Percentiles rank a stretch among this genome's conserved stretches.
These are phyloP conservation scores for Zygotorulaspora sp. DNA, from an alignment of 805 yeast genomes.

Conservation along the genomic window DNA sequence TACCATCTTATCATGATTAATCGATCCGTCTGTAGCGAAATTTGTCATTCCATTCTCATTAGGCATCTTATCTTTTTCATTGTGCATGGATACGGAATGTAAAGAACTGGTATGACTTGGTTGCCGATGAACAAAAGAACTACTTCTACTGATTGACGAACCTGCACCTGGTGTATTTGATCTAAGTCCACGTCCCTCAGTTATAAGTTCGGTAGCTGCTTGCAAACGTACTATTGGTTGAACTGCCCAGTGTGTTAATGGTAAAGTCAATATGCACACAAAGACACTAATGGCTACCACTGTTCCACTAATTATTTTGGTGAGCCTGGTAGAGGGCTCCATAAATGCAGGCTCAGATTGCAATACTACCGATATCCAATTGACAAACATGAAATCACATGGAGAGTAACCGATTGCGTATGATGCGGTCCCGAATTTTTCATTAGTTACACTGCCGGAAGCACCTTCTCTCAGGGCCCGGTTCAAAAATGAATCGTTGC, in stretches of 20 bases:
- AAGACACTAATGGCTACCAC: slow-evolving; percentile 74
- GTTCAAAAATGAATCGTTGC: slow-evolving; percentile 33
- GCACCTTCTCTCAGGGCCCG: slow-evolving; percentile 36
- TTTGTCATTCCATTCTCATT: slow-evolving; percentile 3
- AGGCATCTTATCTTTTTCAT: slow-evolving; percentile 10
- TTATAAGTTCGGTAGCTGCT: slow-evolving; percentile 66
- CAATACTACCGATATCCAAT: slow-evolving; percentile 74
- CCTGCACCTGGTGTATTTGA: slow-evolving; percentile 22
- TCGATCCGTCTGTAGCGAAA: slow-evolving; percentile 12
- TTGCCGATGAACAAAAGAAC: slow-evolving; percentile 19
- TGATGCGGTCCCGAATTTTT: slow-evolving; percentile 36
- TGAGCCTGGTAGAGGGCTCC: slow-evolving; percentile 56
- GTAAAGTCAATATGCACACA: slow-evolving; percentile 71
- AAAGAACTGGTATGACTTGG: slow-evolving; percentile 10
- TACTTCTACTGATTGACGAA: slow-evolving; percentile 20
- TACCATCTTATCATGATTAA: slow-evolving; percentile 10
- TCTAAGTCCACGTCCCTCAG: slow-evolving; percentile 41
- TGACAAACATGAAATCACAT: slow-evolving; percentile 40
- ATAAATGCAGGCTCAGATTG: slow-evolving; percentile 56
- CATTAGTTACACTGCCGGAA: slow-evolving; percentile 41
- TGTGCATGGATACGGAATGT: slow-evolving; percentile 7
- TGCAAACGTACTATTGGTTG: slow-evolving; percentile 75
- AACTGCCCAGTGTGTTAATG: slow-evolving; percentile 79
- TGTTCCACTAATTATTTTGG: slow-evolving; percentile 69
- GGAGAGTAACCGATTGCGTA: slow-evolving; percentile 57